Evolutionary conservation across 2,329 filamentous ascomycete species (phyloP).

Genomic region (Neonectria sp.): DNA sequence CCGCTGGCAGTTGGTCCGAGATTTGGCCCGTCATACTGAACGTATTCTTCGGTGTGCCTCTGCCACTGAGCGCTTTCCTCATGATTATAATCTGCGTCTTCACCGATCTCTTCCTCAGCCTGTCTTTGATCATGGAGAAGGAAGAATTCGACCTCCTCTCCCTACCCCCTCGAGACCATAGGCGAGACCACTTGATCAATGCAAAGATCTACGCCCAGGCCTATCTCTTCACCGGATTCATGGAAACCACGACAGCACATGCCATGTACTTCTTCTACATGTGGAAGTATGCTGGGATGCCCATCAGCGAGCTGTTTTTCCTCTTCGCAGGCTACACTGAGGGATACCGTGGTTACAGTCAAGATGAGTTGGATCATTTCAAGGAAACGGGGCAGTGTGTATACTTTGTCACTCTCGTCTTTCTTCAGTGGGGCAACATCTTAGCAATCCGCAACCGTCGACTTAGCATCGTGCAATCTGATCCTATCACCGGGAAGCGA

Average conservation of each 20-base stretch:
- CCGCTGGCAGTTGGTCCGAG: conserved; percentile 69
- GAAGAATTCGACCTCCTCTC: conserved; percentile 68
- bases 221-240: conserved; percentile 66
- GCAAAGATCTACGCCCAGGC: conserved; percentile 66
- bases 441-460: conserved; percentile 66
- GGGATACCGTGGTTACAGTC: conserved; percentile 65
- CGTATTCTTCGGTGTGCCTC: conserved; percentile 69
- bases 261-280: conserved; percentile 70
- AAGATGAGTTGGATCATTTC: conserved; percentile 62
- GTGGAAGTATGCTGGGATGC: conserved; percentile 63
- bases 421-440: conserved; percentile 69
- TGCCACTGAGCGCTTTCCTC: conserved; percentile 66
- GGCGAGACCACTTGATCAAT: conserved; percentile 67
- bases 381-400: conserved; percentile 66
- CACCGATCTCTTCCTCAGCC: conserved; percentile 66
- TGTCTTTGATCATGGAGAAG: conserved; percentile 69
- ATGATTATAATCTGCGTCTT: conserved; percentile 73
- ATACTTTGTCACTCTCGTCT: conserved; percentile 69
- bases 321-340: conserved; percentile 63
- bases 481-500: conserved; percentile 61
- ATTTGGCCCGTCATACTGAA: conserved; percentile 71
- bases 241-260: conserved; percentile 66
- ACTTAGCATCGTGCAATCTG: conserved; percentile 66
- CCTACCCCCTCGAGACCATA: conserved; percentile 65
- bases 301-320: conserved; percentile 64